These are phyloP conservation scores for Microcyclospora pomicola DNA, from an alignment of 2,329 filamentous ascomycete genomes.

Conservation along the genomic window DNA sequence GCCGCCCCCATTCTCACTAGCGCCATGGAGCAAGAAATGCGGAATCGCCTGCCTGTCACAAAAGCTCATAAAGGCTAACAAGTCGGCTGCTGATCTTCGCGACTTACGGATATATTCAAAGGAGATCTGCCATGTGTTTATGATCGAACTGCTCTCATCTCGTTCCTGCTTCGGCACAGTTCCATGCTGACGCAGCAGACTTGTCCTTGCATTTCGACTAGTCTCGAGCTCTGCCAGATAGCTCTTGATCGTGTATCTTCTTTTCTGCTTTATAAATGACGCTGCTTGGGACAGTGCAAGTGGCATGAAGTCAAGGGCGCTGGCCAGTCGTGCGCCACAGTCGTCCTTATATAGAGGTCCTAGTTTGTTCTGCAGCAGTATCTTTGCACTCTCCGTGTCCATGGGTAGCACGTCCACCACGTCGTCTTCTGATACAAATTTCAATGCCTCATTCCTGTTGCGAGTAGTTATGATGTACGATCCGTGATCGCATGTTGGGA, in stretches of 20 bases:
- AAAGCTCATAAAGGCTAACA: slow-evolving; percentile 35
- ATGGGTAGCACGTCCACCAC: slow-evolving; percentile 13
- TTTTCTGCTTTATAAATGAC: slow-evolving; percentile 18
- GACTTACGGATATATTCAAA: slow-evolving; percentile 9
- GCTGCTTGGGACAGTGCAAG: slow-evolving; percentile 23
- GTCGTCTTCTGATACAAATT: slow-evolving; percentile 7
- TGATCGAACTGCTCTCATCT: slow-evolving; percentile 7
- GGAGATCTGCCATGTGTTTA: slow-evolving; percentile 13
- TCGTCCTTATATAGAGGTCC: slow-evolving; percentile 1
- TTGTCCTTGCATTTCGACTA: slow-evolving; percentile 18
- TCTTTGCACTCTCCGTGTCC: slow-evolving; percentile 8
- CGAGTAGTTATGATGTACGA: slow-evolving; percentile 12
- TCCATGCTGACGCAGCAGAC: not conserved
- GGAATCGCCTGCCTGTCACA: slow-evolving; percentile 24
- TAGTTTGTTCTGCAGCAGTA: slow-evolving; percentile 14
- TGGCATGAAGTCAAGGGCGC: slow-evolving; percentile 21
- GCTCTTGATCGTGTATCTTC: slow-evolving; percentile 17
- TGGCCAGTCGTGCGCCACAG: slow-evolving; percentile 4
- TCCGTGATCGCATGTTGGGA: slow-evolving; percentile 9
- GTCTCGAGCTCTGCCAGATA: slow-evolving; percentile 28
- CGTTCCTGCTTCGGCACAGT: slow-evolving; percentile 4
- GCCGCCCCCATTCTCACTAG: too few species aligned
- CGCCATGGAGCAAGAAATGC: slow-evolving; percentile 1
- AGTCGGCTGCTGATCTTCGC: slow-evolving; percentile 22
- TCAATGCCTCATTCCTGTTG: slow-evolving; percentile 6